These are phyloP conservation scores for Neofusicoccum sp. DNA, from an alignment of 2,329 filamentous ascomycete genomes.

Conservation along the genomic window DNA sequence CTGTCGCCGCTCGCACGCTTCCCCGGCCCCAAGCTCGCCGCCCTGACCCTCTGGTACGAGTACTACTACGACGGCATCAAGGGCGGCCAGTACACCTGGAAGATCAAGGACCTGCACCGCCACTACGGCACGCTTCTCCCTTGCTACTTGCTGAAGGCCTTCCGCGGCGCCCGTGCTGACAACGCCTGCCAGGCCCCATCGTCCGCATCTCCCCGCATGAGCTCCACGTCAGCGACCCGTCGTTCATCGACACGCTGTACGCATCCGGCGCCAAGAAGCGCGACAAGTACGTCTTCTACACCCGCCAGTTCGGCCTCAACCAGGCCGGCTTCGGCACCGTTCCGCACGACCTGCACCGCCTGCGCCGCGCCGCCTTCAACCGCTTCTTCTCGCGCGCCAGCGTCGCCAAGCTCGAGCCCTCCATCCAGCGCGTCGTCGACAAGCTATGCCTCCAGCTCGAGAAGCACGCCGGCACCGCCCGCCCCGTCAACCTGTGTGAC, in stretches of 20 bases:
- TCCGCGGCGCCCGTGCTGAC: neutral
- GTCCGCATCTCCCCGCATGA: conserved; percentile 44
- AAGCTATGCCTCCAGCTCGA: conserved; percentile 20
- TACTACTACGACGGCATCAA: conserved; percentile 37
- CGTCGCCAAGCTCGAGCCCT: conserved; percentile 19
- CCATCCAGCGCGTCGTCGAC: conserved; percentile 17
- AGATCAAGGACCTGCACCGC: conserved; percentile 37
- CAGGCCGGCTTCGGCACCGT: conserved; percentile 16
- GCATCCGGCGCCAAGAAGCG: conserved; percentile 18
- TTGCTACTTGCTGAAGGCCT: neutral
- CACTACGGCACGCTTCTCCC: conserved; percentile 30
- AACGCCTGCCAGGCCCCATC: conserved; percentile 34
- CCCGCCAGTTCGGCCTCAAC: conserved; percentile 11
- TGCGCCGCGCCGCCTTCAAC: conserved; percentile 19
- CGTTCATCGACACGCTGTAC: conserved; percentile 38
- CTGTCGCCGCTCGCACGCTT: conserved; percentile 31
- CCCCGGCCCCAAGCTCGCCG: conserved; percentile 35
- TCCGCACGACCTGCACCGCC: conserved; percentile 25
- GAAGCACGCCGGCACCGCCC: conserved; percentile 13
- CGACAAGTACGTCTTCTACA: conserved; percentile 22
- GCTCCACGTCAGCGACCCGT: conserved; percentile 43
- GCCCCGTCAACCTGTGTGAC: conserved; percentile 21
- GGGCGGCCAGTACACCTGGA: conserved; percentile 31
- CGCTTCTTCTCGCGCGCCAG: conserved; percentile 21
- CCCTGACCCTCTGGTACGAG: conserved; percentile 35